Conservation (phyloP, 1,139 yeast species). For the Blastobotrys persicus region DNA sequence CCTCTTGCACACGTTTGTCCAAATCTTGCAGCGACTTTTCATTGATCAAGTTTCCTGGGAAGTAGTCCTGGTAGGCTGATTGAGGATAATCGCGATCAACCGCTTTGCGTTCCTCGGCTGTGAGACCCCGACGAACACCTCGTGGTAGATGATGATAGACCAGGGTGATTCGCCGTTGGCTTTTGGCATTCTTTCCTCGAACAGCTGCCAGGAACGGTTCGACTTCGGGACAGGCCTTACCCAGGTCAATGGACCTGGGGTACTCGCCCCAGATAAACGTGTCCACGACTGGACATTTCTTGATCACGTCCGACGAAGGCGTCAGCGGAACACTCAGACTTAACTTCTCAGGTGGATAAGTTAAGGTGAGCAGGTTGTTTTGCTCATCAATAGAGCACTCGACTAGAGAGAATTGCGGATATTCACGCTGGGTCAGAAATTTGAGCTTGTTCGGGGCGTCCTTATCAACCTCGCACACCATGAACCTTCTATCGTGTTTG, state of each 20-base stretch:
- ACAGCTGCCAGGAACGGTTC: conserved; percentile 19
- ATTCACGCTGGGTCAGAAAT: conserved; percentile 39
- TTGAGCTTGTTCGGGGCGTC: conserved; percentile 26
- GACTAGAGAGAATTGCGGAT: conserved; percentile 38
- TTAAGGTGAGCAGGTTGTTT: conserved; percentile 32
- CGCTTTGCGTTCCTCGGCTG: conserved; percentile 5
- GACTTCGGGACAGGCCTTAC: conserved; percentile 19
- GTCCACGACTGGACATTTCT: conserved; percentile 12
- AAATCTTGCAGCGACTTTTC: conserved; percentile 38
- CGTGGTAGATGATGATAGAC: conserved; percentile 40
- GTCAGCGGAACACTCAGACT: conserved; percentile 27
- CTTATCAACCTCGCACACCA: conserved; percentile 37
- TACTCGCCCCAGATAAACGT: conserved; percentile 23
- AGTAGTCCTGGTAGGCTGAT: conserved; percentile 45
- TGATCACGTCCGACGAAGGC: conserved; percentile 22
- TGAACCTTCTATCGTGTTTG: conserved; percentile 43
- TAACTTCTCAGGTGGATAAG: conserved; percentile 28
- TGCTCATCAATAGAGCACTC: conserved; percentile 30
- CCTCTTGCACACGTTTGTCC: conserved; percentile 26
- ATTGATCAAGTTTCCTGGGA: conserved; percentile 42
- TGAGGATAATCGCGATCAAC: conserved; percentile 20
- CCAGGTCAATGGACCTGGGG: conserved; percentile 20
- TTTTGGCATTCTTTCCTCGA: conserved; percentile 11
- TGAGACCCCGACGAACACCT: conserved; percentile 31
- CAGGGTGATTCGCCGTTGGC: conserved; percentile 29